Conservation (phyloP, 192 early-diverging fungal species). For the Backusella tuberculispora region DNA sequence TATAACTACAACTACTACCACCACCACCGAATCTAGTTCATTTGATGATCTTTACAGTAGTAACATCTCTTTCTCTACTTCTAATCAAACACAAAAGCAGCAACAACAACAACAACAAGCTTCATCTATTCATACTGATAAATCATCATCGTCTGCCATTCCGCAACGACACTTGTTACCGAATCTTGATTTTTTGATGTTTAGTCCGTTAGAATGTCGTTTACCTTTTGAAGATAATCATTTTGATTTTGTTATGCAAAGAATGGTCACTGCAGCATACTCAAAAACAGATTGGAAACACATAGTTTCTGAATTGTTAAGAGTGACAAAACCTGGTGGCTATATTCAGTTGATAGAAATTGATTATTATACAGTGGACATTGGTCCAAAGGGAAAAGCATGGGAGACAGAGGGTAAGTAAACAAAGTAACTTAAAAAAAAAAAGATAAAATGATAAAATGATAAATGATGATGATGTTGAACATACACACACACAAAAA, state of each 20-base stretch:
- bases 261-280: conserved; percentile 1
- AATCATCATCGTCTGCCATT: neutral
- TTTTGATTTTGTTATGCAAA: conserved; percentile 30
- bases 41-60: too few relatives aligned
- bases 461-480: too few relatives aligned
- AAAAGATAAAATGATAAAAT: neutral
- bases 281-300: conserved; percentile 21
- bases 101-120: neutral
- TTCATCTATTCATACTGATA: neutral
- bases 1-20: too few relatives aligned
- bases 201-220: neutral
- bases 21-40: neutral
- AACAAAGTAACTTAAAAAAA: neutral
- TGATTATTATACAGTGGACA: conserved; percentile 23
- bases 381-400: conserved; percentile 7
- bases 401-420: conserved; percentile 23
- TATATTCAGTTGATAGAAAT: conserved; percentile 40
- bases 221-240: conserved; percentile 30
- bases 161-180: conserved; percentile 4
- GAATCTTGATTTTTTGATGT: conserved; percentile 24
- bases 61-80: neutral
- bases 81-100: too few relatives aligned
- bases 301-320: conserved; percentile 18
- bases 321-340: conserved; percentile 43
- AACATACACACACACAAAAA: neutral